Conservation (phyloP, 352 stramenopile genomes). For the Aphanomyces invadans region DNA sequence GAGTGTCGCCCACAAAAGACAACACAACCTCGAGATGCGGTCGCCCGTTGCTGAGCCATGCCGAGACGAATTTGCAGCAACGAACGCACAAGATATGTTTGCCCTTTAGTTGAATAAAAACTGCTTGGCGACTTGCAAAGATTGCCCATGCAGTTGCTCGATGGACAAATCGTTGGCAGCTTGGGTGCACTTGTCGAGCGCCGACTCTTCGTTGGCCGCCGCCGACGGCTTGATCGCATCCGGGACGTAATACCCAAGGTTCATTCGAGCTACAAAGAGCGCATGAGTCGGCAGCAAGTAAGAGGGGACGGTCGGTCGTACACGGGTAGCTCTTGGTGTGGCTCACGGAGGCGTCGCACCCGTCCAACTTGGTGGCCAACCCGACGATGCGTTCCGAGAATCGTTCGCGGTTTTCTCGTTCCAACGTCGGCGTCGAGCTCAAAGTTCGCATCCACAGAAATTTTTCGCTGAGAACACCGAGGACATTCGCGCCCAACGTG, state of each 20-base stretch:
- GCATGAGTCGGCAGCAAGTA: too few species aligned
- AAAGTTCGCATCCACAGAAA: conserved; percentile 90
- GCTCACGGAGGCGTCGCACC: conserved; percentile 39
- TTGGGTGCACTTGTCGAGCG: conserved; percentile 80
- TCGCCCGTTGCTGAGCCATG: too few species aligned
- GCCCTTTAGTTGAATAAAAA: conserved; percentile 71
- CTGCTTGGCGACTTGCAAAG: conserved; percentile 78
- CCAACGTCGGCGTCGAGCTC: conserved; percentile 85
- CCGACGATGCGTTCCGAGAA: conserved; percentile 86
- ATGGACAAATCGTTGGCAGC: conserved; percentile 80
- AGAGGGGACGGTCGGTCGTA: too few species aligned
- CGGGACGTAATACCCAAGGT: conserved; percentile 75
- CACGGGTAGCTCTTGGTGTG: conserved; percentile 4
- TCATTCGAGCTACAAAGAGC: conserved; percentile 62
- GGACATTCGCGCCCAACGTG: conserved; percentile 81
- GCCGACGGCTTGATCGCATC: conserved; percentile 68
- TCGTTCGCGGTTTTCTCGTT: conserved; percentile 82
- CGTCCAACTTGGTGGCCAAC: conserved; percentile 77
- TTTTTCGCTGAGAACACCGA: conserved; percentile 89
- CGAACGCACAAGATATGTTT: too few species aligned
- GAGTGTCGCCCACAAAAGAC: too few species aligned
- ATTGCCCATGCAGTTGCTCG: conserved; percentile 72
- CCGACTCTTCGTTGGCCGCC: conserved; percentile 47
- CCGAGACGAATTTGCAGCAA: neutral
- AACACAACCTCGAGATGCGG: too few species aligned